Conservation (phyloP, 768 basidiomycete genomes). For the Leccinum obscurum region DNA sequence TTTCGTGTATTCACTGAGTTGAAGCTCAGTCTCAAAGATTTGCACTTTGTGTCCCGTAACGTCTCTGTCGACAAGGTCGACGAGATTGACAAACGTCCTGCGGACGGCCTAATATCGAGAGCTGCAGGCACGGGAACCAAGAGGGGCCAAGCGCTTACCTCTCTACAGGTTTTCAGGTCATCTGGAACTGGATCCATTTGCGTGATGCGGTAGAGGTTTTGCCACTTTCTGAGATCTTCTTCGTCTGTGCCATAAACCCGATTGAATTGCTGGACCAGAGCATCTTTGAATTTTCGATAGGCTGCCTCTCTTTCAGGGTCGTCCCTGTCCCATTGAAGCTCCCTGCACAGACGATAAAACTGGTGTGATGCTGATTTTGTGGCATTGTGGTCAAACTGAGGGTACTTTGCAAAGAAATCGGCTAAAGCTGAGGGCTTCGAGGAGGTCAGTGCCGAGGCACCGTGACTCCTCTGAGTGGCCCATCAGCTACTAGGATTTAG, state of each 20-base stretch:
- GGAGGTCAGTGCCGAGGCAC: neutral
- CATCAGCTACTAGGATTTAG: neutral
- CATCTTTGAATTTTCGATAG: too few relatives aligned
- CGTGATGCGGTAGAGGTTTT: slow-evolving; percentile 8
- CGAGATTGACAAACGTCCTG: slow-evolving; percentile 10
- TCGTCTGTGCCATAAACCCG: slow-evolving; percentile 14
- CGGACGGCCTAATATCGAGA: slow-evolving; percentile 4
- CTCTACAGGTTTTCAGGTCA: slow-evolving; percentile 2
- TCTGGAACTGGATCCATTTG: slow-evolving; percentile 12
- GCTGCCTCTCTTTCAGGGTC: too few relatives aligned
- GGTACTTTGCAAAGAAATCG: neutral
- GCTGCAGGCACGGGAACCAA: neutral
- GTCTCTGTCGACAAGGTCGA: slow-evolving; percentile 20
- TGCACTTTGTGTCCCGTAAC: neutral
- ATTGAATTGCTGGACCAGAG: slow-evolving; percentile 9
- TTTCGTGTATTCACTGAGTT: slow-evolving; percentile 13
- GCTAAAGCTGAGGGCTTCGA: neutral
- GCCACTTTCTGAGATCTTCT: slow-evolving; percentile 7
- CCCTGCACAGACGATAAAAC: slow-evolving; percentile 2
- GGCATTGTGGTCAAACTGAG: slow-evolving; percentile 1
- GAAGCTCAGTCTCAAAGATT: slow-evolving; percentile 8
- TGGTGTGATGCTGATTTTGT: slow-evolving; percentile 5
- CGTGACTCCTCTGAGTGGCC: neutral
- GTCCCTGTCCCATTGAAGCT: too few relatives aligned
- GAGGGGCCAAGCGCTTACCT: slow-evolving; percentile 6